Percentiles rank a stretch among this genome's conserved stretches.
Conservation (phyloP, 257 asterid genomes). For the Nicotiana tomentosiformis region DNA sequence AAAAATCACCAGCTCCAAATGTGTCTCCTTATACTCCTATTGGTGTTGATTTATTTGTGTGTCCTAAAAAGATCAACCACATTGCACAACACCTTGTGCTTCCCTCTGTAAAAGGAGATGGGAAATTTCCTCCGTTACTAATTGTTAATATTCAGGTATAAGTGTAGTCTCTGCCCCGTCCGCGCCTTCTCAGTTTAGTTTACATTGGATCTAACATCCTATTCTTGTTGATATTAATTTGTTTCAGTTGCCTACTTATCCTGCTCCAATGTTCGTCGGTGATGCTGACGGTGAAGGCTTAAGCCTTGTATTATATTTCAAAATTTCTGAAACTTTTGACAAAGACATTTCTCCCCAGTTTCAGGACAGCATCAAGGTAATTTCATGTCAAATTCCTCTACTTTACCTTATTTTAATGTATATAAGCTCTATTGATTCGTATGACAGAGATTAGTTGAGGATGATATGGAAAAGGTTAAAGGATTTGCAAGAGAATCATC, state of each 20-base stretch:
- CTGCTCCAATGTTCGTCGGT: constrained; percentile 76
- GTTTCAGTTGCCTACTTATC: constrained; percentile 74
- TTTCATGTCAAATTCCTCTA: background rate
- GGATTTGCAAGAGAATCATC: constrained; percentile 60
- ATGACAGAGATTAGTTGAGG: constrained; percentile 54
- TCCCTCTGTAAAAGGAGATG: constrained; percentile 55
- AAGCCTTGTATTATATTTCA: constrained; percentile 80
- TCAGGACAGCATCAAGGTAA: constrained; percentile 73
- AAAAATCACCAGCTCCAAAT: constrained; percentile 70
- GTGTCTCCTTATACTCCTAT: constrained; percentile 69
- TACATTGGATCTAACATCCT: too few species aligned
- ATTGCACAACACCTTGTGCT: constrained; percentile 89
- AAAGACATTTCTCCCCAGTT: constrained; percentile 61
- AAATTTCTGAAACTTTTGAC: constrained; percentile 64
- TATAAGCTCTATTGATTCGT: background rate
- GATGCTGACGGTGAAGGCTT: constrained; percentile 92
- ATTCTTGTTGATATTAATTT: too few species aligned
- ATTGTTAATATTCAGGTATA: constrained; percentile 87
- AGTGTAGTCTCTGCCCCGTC: too few species aligned
- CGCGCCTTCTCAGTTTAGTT: background rate
- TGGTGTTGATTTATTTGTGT: constrained; percentile 80
- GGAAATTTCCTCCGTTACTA: constrained; percentile 59
- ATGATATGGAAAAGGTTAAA: constrained; percentile 62
- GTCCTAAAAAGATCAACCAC: constrained; percentile 67
- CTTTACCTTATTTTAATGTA: too few species aligned